A percentile compares a stretch with the other conserved stretches of the same genome.
These are phyloP conservation scores for Candida argentea DNA, from an alignment of 805 yeast genomes.

Conservation along the genomic window DNA sequence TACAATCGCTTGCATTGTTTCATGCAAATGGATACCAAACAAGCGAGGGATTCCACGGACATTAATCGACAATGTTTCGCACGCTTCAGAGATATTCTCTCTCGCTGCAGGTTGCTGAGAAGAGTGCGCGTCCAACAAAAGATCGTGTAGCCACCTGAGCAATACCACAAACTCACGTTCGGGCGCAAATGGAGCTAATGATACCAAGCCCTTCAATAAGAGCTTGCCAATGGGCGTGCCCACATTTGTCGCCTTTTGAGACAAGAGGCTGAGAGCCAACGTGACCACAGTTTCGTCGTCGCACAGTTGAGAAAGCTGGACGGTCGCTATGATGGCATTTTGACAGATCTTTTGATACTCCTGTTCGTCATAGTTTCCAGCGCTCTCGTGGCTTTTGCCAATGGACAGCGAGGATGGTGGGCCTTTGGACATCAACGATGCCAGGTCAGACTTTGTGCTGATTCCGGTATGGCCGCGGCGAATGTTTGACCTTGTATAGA, in stretches of 20 bases:
- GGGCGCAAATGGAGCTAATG: constrained; percentile 50
- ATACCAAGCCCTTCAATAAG: constrained; percentile 52
- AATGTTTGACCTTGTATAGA: constrained; percentile 13
- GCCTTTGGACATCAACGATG: constrained; percentile 3
- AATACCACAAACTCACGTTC: constrained; percentile 61
- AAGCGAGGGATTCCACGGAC: constrained; percentile 37
- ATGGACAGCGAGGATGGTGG: constrained; percentile 1
- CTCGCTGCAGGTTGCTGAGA: constrained; percentile 28
- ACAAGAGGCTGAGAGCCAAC: constrained; percentile 68
- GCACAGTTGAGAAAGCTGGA: constrained; percentile 55
- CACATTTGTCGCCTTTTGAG: constrained; percentile 53
- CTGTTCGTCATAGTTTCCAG: constrained; percentile 16
- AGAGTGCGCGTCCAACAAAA: constrained; percentile 35
- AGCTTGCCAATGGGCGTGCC: constrained; percentile 44
- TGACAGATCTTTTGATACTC: constrained; percentile 37
- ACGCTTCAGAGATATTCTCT: constrained; percentile 38
- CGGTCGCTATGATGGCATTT: constrained; percentile 61
- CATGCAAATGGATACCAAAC: constrained; percentile 44
- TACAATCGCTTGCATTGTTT: constrained; percentile 56
- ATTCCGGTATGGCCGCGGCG: constrained; percentile 23
- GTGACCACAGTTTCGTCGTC: constrained; percentile 65
- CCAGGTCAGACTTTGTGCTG: constrained; percentile 1
- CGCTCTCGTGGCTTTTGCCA: too few relatives aligned
- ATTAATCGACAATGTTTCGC: constrained; percentile 33
- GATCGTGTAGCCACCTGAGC: constrained; percentile 44